phyloP scores from a whole-genome alignment of 257 asterid genomes.

The Jaltomata sinuosa region DNA sequence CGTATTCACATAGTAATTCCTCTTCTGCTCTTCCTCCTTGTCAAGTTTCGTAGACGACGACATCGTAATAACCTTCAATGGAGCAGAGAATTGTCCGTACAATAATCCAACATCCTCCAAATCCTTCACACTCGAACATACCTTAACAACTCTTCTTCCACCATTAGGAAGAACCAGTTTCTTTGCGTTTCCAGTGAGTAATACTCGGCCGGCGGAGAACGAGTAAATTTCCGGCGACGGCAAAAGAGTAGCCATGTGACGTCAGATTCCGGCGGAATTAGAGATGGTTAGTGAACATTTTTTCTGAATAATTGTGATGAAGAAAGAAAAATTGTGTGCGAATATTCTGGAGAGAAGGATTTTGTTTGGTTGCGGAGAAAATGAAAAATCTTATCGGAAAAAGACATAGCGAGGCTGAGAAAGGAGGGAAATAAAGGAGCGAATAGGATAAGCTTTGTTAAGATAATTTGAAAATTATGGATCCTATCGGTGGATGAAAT shows the following conservation, averaged over 20 bases:
- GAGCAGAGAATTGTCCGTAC: conserved; percentile 29
- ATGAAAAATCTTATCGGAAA: conserved; percentile 19
- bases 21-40: conserved; percentile 61
- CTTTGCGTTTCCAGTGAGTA: background rate
- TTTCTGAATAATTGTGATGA: background rate
- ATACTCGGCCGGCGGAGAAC: background rate
- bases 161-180: background rate
- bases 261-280: conserved; percentile 16
- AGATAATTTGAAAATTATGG: background rate
- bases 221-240: conserved; percentile 30
- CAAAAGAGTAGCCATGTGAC: conserved; percentile 22
- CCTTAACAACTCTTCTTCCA: conserved; percentile 30
- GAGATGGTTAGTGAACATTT: conserved; percentile 3
- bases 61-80: conserved; percentile 31
- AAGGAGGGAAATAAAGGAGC: conserved; percentile 9
- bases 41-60: conserved; percentile 25
- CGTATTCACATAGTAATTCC: conserved; percentile 68
- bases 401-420: conserved; percentile 28
- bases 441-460: conserved; percentile 13
- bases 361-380: background rate
- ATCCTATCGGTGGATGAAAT: conserved; percentile 15
- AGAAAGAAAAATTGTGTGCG: background rate
- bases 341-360: background rate
- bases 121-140: conserved; percentile 39
- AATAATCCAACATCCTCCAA: conserved; percentile 51